A percentile compares a stretch with the other conserved stretches of the same genome.
Conservation (phyloP, 495 filamentous ascomycete genomes). For the Penicillium paradoxum region DNA sequence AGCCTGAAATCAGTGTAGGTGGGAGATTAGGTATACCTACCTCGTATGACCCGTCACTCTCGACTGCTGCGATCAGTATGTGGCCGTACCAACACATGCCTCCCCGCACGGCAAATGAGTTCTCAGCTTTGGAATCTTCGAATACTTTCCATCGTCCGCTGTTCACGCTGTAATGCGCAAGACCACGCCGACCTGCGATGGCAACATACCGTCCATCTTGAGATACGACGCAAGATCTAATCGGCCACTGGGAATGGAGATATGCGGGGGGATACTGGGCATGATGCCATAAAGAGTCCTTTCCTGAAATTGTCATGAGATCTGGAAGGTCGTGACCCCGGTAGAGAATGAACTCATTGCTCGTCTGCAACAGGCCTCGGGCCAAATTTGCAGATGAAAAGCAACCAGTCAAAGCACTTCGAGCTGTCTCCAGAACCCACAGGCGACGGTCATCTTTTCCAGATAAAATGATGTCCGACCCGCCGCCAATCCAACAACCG, state of each 20-base stretch:
- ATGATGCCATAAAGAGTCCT: slow-evolving; percentile 88
- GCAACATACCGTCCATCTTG: slow-evolving; percentile 91
- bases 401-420: slow-evolving; percentile 84
- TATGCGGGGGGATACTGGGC: slow-evolving; percentile 81
- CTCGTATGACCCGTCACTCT: slow-evolving; percentile 77
- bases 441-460: slow-evolving; percentile 65
- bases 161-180: slow-evolving; percentile 93
- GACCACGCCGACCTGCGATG: slow-evolving; percentile 82
- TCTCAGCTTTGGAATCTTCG: slow-evolving; percentile 71
- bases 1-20: neutral
- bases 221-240: slow-evolving; percentile 78
- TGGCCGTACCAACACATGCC: slow-evolving; percentile 99
- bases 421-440: slow-evolving; percentile 87
- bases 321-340: slow-evolving; percentile 88
- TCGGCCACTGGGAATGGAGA: slow-evolving; percentile 86
- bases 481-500: slow-evolving; percentile 81
- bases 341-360: slow-evolving; percentile 81
- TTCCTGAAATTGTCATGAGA: slow-evolving; percentile 85
- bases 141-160: slow-evolving; percentile 97
- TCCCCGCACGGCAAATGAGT: slow-evolving; percentile 85
- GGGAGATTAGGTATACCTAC: slow-evolving; percentile 33
- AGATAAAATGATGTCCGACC: slow-evolving; percentile 75
- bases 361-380: slow-evolving; percentile 81
- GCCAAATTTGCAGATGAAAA: slow-evolving; percentile 86
- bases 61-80: slow-evolving; percentile 89